Evolutionary conservation across 768 basidiomycete genomes (phyloP).

Genomic region (Dacryopinax primogenitus): DNA sequence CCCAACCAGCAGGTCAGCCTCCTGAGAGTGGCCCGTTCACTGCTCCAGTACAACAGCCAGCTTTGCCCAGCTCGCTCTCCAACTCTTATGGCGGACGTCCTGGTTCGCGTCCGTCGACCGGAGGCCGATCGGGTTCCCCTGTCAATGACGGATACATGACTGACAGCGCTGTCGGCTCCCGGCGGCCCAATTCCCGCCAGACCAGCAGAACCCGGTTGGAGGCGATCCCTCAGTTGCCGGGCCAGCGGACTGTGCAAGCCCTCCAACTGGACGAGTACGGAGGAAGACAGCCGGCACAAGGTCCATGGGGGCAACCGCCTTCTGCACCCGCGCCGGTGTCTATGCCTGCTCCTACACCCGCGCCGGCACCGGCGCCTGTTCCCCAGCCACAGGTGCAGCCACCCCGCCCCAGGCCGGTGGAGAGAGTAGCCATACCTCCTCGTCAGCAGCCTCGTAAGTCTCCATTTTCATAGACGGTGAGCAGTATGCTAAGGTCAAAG

Average conservation of each 20-base stretch:
- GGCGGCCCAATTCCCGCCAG: background rate
- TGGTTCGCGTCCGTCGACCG: background rate
- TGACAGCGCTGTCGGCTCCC: background rate
- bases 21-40: background rate
- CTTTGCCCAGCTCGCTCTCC: background rate
- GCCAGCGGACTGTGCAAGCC: background rate
- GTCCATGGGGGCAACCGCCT: background rate
- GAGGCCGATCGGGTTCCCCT: background rate
- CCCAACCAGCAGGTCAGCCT: background rate
- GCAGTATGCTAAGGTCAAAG: background rate
- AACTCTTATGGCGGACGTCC: background rate
- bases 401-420: background rate
- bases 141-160: conserved; percentile 3
- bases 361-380: background rate
- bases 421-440: background rate
- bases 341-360: background rate
- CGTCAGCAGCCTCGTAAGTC: conserved; percentile 4
- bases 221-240: conserved; percentile 1
- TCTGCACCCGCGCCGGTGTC: background rate
- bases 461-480: background rate
- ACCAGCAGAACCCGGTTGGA: background rate
- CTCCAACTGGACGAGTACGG: conserved; percentile 1
- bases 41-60: background rate
- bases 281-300: background rate
- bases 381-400: background rate